Base-by-base conservation (phyloP, 192 early-diverging fungal genomes). In the Coemansia sp. region DNA sequence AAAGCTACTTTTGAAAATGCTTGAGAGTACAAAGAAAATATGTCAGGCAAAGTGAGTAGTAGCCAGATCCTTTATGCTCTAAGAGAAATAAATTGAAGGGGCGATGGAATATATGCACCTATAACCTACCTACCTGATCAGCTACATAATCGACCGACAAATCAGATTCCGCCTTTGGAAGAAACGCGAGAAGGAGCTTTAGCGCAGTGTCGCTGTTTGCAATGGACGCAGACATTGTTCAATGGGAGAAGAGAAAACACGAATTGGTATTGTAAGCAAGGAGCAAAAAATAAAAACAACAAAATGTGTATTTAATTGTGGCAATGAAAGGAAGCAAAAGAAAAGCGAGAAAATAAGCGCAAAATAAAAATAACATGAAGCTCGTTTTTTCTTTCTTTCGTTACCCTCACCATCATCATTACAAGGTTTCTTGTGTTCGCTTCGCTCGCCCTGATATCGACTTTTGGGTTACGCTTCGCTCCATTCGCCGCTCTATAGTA, bases 131-230 rank as follows among this genome's bases (percentile, higher is more conserved):
- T 71, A 65, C 69, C 69, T 76, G 73, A 65, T 81, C 78, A 9
- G 74, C 62, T 20, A 76, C 78, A 14, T 71, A 48, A 55, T 69
- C 70, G 34, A 76, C 70, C 1, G 70, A 61, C 20, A 81, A 60
- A 2, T 68, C 70, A 23, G 60, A 62, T 55, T 71, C 60, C 14
- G 70, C 78, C 57, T 76, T 64, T 24, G 78, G 78, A 23, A 81
- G 45, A 23, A 66, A 60, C 14, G 78, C 70, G 36, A 81, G 57
- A 55, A 81, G 70, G 46, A 81, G 67, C 70, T 69, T 81, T 16
- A 81, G 73, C 18, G 78, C 73, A 43, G 70, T 60, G 53, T 81
- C 78, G 64, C 36, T 73, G 64, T 52, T 72, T n/a, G 73, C 66
- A 33, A 81, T 71, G 14, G 67, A 72, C 33, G 49, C 64, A 30